Conservation (phyloP, 179 eudicot species). For the Kewa caespitosa region DNA sequence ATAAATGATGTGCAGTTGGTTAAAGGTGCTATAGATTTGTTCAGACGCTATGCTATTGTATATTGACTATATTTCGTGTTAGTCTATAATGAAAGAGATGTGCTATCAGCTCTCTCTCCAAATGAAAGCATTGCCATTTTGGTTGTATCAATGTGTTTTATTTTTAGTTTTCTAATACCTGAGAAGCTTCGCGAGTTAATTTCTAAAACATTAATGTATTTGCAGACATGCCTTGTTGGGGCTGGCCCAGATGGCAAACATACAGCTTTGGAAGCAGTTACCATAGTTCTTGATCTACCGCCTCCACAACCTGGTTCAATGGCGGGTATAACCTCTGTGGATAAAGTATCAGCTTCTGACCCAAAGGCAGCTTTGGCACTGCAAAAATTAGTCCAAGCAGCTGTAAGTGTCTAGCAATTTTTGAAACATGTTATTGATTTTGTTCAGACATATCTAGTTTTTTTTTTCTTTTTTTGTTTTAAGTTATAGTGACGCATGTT, state of each 20-base stretch:
- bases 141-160: not conserved
- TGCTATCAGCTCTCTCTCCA: not conserved
- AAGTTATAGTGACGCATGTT: conserved; percentile 1
- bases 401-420: conserved; percentile 49
- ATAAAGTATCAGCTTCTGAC: conserved; percentile 91
- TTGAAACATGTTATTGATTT: not conserved
- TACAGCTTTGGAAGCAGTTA: conserved; percentile 97
- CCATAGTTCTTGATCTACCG: conserved; percentile 96
- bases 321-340: conserved; percentile 86
- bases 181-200: conserved; percentile 7
- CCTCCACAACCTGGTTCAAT: conserved; percentile 98
- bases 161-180: not conserved
- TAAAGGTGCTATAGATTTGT: not conserved
- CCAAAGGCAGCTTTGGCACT: conserved; percentile 96
- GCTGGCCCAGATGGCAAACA: conserved; percentile 98
- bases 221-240: conserved; percentile 96
- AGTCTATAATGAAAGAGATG: not conserved
- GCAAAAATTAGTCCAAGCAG: conserved; percentile 97
- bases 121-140: not conserved
- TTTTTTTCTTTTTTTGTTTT: not conserved
- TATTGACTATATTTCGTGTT: not conserved
- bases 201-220: conserved; percentile 12
- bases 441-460: not conserved
- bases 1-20: not conserved
- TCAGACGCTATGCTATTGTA: not conserved